Evolutionary conservation across 495 filamentous ascomycete species (phyloP), one percentile per base, ranked within the genome.

Genomic region (Annulohypoxylon maeteangense): DNA sequence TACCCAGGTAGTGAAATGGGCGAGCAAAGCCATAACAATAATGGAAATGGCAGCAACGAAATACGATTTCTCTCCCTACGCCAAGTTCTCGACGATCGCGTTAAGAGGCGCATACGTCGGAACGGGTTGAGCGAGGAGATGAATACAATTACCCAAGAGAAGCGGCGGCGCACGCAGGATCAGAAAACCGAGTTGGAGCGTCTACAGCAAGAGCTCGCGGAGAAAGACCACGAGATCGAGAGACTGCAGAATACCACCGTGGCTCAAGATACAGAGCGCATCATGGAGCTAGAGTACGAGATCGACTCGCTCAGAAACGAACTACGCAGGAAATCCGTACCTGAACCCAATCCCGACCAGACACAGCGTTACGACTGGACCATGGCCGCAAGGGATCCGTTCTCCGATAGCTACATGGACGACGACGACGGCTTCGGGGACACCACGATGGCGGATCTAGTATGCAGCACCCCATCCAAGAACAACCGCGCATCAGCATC

Each of bases 51-150:
- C 70, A 62, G 62, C 54, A 75, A 77, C 12, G 75, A 81, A 44
- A 64, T 83, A 20, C 72, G 65, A 32, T 92, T 93, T 67, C 85
- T 86, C 2, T 90, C 92, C 0, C 80, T 94, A 31, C 83, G 87
- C n/a, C 88, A 92, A 25, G 85, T 91, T 4, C 76, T 94, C 22
- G 90, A 93, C 71, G 82, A 83, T 22, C 87, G 92, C n/a, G 85
- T 87, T n/a, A 88, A 90, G 75, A 87, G 92, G 22, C 86, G 91
- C 47, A 84, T 94, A 23, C 84, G 88, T 12, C 87, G 92, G 20
- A 89, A 89, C 66, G 88, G 91, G 27, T 78, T 95, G 36, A 92
- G 90, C 69, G 88, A 93, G 74, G 91, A 94, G 76, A 86, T 92
- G 66, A 93, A 91, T 77, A 79, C 77, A 18, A 88, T 93, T 55